Evolutionary conservation across 805 yeast species (phyloP).

Genomic region (Hermanozyma aechmeae): DNA sequence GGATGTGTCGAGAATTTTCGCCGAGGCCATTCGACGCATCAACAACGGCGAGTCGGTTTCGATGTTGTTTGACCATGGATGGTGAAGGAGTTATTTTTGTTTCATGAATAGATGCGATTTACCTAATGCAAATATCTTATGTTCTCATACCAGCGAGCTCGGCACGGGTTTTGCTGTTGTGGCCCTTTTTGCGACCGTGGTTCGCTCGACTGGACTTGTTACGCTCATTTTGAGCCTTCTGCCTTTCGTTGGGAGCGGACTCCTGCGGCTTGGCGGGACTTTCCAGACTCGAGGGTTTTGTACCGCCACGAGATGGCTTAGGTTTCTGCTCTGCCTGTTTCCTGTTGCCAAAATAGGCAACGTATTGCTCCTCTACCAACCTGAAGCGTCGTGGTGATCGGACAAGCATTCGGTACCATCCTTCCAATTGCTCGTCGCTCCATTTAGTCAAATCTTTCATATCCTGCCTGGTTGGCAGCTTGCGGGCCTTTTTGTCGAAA

Average conservation of each 20-base stretch:
- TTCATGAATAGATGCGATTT: no score
- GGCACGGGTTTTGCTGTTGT: slow-evolving; percentile 41
- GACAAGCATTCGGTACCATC: slow-evolving; percentile 77
- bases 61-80: slow-evolving; percentile 82
- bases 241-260: slow-evolving; percentile 9
- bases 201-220: slow-evolving; percentile 51
- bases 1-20: slow-evolving; percentile 82
- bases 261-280: no score
- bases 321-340: neutral
- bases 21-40: slow-evolving; percentile 91
- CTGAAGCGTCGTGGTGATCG: slow-evolving; percentile 55
- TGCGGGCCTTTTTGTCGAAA: slow-evolving; percentile 39
- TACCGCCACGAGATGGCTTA: no score
- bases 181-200: slow-evolving; percentile 57
- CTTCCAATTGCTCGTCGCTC: slow-evolving; percentile 90
- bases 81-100: no score
- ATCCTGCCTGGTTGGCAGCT: slow-evolving; percentile 39
- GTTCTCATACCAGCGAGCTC: slow-evolving; percentile 18
- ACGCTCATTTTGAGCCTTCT: slow-evolving; percentile 38
- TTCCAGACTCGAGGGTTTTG: no score
- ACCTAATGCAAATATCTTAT: no score
- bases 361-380: slow-evolving; percentile 50
- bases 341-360: slow-evolving; percentile 4
- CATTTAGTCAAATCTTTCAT: slow-evolving; percentile 49
- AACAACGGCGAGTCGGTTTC: slow-evolving; percentile 96